Percentiles rank a stretch among this genome's conserved stretches.
These are phyloP conservation scores for Rutstroemia sp. DNA, from an alignment of 2,329 filamentous ascomycete species.

Conservation along the genomic window DNA sequence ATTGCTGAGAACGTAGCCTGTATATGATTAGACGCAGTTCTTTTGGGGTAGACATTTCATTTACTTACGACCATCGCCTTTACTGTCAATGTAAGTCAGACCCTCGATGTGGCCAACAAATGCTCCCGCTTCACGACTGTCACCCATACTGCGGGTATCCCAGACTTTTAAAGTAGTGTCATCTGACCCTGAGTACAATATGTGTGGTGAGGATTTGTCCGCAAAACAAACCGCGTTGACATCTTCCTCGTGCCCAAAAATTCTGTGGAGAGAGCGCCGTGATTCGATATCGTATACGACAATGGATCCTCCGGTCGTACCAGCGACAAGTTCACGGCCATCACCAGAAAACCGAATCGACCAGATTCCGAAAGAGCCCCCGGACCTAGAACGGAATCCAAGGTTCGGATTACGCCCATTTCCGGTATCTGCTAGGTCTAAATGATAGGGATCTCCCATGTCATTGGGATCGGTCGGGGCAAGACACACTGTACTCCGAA, in stretches of 20 bases:
- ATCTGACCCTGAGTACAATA: conserved; percentile 92
- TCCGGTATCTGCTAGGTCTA: conserved; percentile 60
- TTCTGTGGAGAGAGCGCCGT: conserved; percentile 57
- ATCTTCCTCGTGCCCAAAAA: conserved; percentile 68
- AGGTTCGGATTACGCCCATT: conserved; percentile 16
- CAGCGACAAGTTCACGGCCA: conserved; percentile 82
- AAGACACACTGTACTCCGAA: conserved; percentile 75
- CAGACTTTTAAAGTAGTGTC: conserved; percentile 93
- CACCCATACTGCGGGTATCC: conserved; percentile 88
- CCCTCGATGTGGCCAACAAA: conserved; percentile 62
- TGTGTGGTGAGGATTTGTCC: conserved; percentile 80
- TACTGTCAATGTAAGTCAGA: conserved; percentile 62
- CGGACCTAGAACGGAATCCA: not conserved
- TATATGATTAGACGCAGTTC: not conserved
- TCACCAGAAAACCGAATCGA: conserved; percentile 90
- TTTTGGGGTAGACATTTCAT: conserved; percentile 1
- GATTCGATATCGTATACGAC: conserved; percentile 91
- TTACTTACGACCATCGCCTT: conserved; percentile 53
- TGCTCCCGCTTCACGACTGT: conserved; percentile 61
- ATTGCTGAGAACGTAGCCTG: conserved; percentile 77
- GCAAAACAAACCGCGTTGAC: conserved; percentile 97
- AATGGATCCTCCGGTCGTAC: conserved; percentile 70
- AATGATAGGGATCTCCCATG: conserved; percentile 65
- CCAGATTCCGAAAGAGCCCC: conserved; percentile 61
- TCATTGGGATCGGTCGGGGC: conserved; percentile 82